phyloP scores from a whole-genome alignment of 2,329 filamentous ascomycete genomes.

The Fusarium sp. region DNA sequence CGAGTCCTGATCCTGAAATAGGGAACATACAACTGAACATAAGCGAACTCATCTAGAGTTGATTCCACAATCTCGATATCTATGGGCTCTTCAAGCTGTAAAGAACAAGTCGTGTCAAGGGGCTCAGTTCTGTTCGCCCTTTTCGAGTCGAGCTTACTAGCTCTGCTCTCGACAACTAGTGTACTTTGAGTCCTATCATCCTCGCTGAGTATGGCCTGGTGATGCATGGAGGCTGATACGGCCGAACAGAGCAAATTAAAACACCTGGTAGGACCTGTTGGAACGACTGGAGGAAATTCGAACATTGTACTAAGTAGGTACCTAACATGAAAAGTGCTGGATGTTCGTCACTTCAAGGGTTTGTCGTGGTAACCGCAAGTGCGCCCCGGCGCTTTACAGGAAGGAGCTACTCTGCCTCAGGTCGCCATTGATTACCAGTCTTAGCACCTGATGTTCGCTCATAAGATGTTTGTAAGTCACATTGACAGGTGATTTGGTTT shows the following conservation, averaged over 20 bases:
- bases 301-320: not conserved
- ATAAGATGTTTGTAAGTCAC: not conserved
- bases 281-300: not conserved
- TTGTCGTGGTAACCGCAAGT: not conserved
- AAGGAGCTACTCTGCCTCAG: slow-evolving; percentile 3
- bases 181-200: not conserved
- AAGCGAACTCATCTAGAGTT: slow-evolving; percentile 34
- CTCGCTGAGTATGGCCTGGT: not conserved
- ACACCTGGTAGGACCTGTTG: not conserved
- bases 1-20: accelerated
- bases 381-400: not conserved
- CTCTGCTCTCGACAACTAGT: not conserved
- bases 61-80: not conserved
- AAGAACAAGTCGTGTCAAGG: not conserved
- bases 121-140: not conserved
- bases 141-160: not conserved
- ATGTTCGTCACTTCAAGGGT: not conserved
- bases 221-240: not conserved
- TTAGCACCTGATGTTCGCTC: not conserved
- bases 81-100: not conserved
- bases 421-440: not conserved
- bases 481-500: too few relatives aligned
- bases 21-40: slow-evolving; percentile 33
- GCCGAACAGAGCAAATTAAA: too few relatives aligned
- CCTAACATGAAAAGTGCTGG: too few relatives aligned